These are phyloP conservation scores for Trapa bicornis DNA, from an alignment of 345 rosid species.

Conservation along the genomic window DNA sequence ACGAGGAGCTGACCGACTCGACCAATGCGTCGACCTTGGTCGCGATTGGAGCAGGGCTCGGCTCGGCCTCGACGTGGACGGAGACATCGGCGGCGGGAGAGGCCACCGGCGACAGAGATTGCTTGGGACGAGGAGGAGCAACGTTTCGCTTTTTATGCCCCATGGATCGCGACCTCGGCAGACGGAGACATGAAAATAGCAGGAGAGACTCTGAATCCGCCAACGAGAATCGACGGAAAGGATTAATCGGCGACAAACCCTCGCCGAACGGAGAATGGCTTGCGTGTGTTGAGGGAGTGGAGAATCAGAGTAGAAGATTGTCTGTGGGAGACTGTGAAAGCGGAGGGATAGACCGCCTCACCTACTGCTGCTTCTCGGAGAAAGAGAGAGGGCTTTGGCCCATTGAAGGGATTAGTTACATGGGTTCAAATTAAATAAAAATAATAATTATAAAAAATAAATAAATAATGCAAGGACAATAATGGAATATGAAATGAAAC, in stretches of 20 bases:
- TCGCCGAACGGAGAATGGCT: neutral
- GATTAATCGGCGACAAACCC: neutral
- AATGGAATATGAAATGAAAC: no score
- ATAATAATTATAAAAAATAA: no score
- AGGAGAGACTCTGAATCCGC: neutral
- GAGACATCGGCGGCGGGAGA: conserved; percentile 16
- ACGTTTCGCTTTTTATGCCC: conserved; percentile 64
- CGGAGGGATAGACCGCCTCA: neutral
- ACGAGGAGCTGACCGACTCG: conserved; percentile 18
- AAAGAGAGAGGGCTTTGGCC: no score
- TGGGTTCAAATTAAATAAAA: no score
- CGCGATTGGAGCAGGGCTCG: conserved; percentile 12
- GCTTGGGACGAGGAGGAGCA: conserved; percentile 57
- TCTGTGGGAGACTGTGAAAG: neutral
- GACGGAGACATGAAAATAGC: conserved; percentile 6
- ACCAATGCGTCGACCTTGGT: neutral
- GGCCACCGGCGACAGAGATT: conserved; percentile 16
- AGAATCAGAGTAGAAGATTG: neutral
- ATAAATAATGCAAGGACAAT: no score
- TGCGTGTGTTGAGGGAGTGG: neutral
- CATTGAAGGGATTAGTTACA: no score
- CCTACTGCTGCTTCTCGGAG: neutral
- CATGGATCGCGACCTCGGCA: conserved; percentile 24
- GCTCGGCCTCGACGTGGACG: conserved; percentile 11
- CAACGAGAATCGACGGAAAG: neutral